Conservation (phyloP, 225 moss, liverwort and hornwort species). For the Pseudoscleropodium purum region DNA sequence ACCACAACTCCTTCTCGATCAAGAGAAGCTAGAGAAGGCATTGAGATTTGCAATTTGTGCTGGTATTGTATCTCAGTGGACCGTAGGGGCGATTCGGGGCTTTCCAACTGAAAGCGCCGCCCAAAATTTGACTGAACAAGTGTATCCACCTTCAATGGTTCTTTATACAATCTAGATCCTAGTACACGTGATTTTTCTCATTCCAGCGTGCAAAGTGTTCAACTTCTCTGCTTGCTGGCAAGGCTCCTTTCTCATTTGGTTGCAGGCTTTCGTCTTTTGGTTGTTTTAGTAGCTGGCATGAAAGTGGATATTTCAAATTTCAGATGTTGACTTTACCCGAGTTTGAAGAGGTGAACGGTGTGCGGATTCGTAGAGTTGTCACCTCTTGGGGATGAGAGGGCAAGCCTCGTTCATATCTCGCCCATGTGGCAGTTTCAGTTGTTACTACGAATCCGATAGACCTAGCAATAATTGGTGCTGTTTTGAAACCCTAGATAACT, state of each 20-base stretch:
- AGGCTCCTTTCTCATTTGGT: background rate
- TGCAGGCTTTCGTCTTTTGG: background rate
- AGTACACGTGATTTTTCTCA: background rate
- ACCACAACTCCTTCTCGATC: conserved; percentile 68
- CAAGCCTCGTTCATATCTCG: conserved; percentile 9
- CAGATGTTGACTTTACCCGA: background rate
- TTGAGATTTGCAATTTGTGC: conserved; percentile 88
- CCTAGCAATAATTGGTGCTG: background rate
- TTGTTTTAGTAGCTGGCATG: background rate
- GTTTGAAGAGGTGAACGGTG: background rate
- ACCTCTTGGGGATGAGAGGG: conserved; percentile 5
- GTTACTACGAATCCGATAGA: background rate
- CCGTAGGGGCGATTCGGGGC: conserved; percentile 75
- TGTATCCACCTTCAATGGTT: conserved; percentile 89
- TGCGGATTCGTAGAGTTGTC: conserved; percentile 15
- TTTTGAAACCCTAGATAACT: background rate
- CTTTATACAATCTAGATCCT: conserved; percentile 36
- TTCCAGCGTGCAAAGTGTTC: background rate
- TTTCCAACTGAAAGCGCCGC: conserved; percentile 93
- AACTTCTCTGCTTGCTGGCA: background rate
- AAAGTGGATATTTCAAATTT: background rate
- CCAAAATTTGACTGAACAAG: conserved; percentile 93
- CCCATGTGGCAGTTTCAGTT: conserved; percentile 6
- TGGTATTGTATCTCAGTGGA: conserved; percentile 92
- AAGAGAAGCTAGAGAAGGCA: conserved; percentile 78